Conservation (phyloP, 2,329 filamentous ascomycete species). For the Exophiala viscosa region DNA sequence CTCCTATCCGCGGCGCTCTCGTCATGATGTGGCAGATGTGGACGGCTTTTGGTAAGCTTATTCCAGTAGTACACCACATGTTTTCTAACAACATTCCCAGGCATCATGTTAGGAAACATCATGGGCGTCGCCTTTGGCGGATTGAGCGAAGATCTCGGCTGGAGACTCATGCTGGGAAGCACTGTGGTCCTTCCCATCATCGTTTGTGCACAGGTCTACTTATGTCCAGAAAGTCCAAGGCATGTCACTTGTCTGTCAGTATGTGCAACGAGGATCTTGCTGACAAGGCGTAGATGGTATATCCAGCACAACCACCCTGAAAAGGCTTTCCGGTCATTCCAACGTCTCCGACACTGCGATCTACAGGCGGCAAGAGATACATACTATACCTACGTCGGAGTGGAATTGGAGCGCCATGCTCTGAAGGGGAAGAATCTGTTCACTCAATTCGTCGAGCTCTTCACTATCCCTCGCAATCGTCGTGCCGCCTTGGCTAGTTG, state of each 20-base stretch:
- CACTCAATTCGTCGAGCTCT: constrained; percentile 54
- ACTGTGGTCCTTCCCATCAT: constrained; percentile 60
- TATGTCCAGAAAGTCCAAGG: constrained; percentile 57
- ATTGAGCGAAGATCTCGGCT: constrained; percentile 51
- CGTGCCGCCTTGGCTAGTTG: constrained; percentile 56
- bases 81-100: background rate
- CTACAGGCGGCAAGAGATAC: constrained; percentile 55
- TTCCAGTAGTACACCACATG: background rate
- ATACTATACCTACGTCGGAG: constrained; percentile 56
- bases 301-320: constrained; percentile 47
- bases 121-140: constrained; percentile 47
- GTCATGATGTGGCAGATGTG: constrained; percentile 55
- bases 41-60: constrained; percentile 39
- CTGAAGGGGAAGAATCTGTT: constrained; percentile 50
- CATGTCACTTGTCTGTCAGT: constrained; percentile 31
- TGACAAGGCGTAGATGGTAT: constrained; percentile 28
- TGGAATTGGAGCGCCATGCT: constrained; percentile 57
- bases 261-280: background rate
- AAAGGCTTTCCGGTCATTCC: constrained; percentile 50
- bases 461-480: constrained; percentile 60
- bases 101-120: constrained; percentile 46
- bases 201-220: constrained; percentile 59
- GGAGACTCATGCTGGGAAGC: constrained; percentile 67
- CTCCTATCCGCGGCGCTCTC: constrained; percentile 48
- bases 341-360: constrained; percentile 45